A percentile compares a stretch with the other conserved stretches of the same genome.
Conservation (phyloP, 805 yeast species). For the Pichia cabralensis region DNA sequence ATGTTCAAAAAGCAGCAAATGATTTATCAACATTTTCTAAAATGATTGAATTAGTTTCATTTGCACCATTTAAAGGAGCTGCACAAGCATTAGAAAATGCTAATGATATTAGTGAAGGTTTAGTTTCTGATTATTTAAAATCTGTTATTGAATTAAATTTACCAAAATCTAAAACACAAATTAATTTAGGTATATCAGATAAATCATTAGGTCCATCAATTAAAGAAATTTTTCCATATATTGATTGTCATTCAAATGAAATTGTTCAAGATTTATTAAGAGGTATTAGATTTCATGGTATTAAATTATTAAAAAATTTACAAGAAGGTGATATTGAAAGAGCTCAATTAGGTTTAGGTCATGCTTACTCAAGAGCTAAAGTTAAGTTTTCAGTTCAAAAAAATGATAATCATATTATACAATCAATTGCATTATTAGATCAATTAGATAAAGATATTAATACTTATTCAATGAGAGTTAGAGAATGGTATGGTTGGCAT, state of each 20-base stretch:
- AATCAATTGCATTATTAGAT: conserved; percentile 94
- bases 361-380: conserved; percentile 97
- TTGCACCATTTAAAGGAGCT: conserved; percentile 98
- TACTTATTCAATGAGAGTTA: conserved; percentile 93
- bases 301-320: conserved; percentile 80
- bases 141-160: conserved; percentile 82
- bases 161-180: conserved; percentile 68
- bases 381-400: conserved; percentile 98
- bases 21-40: conserved; percentile 86
- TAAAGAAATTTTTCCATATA: conserved; percentile 79
- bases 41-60: conserved; percentile 84
- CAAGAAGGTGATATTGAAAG: conserved; percentile 94
- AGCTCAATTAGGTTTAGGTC: conserved; percentile 98
- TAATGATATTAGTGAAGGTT: conserved; percentile 94
- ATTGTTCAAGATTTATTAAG: conserved; percentile 90
- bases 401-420: conserved; percentile 98
- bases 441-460: conserved; percentile 97
- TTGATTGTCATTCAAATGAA: conserved; percentile 86
- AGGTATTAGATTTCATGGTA: conserved; percentile 88
- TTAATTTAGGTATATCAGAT: conserved; percentile 83
- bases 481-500: conserved; percentile 99
- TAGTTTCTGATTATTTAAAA: conserved; percentile 86
- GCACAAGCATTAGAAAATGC: conserved; percentile 99
- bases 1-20: conserved; percentile 83
- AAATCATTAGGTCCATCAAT: conserved; percentile 93